Base-by-base conservation (phyloP, 768 basidiomycete genomes). In the Collybia mongolica region DNA sequence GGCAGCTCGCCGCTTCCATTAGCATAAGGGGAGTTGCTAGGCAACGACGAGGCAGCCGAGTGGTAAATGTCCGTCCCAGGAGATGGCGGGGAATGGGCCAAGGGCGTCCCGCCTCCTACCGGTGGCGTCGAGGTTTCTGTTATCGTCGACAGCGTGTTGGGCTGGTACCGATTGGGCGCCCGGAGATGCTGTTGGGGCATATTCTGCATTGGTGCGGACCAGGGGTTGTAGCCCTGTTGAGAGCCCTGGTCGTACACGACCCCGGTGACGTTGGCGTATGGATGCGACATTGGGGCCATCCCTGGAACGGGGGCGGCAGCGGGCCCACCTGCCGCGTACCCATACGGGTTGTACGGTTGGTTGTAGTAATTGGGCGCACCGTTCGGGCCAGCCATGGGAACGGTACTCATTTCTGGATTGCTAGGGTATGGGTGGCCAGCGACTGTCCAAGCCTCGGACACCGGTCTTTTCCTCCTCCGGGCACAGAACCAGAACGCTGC, bases 401-500 rank as follows among this genome's bases (percentile, higher is more conserved):
- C 15, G 11, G 41, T 26, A 15, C 11, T 47, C 11, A 42, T 48
- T 23, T 55, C 53, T 7, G 42, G 24, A 17, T 48, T 53, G 19
- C 52, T 49, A 29, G 55, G 40, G 42, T 55, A 55, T 2, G 55
- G 46, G 36, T 39, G 46, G n/a, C 65, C 66, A 12, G 60, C 58
- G 38, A 69, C 52, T 1, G 69, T 66, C 71, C 72, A 72, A 6
- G 65, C 64, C 47, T 71, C 67, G 4, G 72, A 69, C 6, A 51
- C 48, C 0, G 72, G 66, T 38, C 69, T 57, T 36, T 52, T 61
- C 18, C 54, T 53, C 36, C 63, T 54, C 17, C 63, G 58, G 41
- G 53, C 46, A 52, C 56, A 66, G 51, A 67, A 69, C 64, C 63
- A 71, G 29, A 68, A 15, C 18, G 58, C 61, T 2, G 58, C 56